Evolutionary conservation across 2,329 filamentous ascomycete species (phyloP).

Genomic region (Fusarium austroafricanum): DNA sequence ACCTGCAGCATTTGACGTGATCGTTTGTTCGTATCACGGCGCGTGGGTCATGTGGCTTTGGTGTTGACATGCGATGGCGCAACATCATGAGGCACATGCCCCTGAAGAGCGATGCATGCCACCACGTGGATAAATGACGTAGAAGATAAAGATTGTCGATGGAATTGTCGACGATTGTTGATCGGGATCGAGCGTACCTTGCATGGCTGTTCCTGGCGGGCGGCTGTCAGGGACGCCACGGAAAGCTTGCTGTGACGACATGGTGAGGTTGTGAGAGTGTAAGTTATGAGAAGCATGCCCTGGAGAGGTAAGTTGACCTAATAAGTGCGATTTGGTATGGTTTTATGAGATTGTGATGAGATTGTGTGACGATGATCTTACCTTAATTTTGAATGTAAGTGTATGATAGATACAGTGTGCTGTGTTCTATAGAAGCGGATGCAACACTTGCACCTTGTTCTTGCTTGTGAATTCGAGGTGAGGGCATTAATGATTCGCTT

Average conservation of each 20-base stretch:
- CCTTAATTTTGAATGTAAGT: not conserved
- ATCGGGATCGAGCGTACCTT: constrained; percentile 30
- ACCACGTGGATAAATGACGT: constrained; percentile 43
- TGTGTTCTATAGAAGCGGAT: not conserved
- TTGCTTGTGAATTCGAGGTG: not conserved
- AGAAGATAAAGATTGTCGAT: constrained; percentile 10
- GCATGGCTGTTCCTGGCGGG: constrained; percentile 37
- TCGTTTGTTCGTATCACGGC: constrained; percentile 41
- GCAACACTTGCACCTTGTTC: not conserved
- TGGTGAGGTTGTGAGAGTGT: not conserved
- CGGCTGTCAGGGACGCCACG: constrained; percentile 30
- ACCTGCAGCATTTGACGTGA: constrained; percentile 38
- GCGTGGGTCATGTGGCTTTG: constrained; percentile 44
- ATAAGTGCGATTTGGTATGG: no score
- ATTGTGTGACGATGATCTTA: not conserved
- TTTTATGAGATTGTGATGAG: not conserved
- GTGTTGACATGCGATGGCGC: constrained; percentile 42
- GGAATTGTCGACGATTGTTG: constrained; percentile 21
- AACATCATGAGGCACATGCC: constrained; percentile 36
- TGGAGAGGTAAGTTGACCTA: not conserved
- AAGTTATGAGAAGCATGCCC: not conserved
- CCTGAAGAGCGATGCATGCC: constrained; percentile 3
- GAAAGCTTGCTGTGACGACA: constrained; percentile 28
- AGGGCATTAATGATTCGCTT: not conserved
- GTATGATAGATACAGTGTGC: no score